These are phyloP conservation scores for Fusarium tjaetaba DNA, from an alignment of 2,329 filamentous ascomycete genomes.

Conservation along the genomic window DNA sequence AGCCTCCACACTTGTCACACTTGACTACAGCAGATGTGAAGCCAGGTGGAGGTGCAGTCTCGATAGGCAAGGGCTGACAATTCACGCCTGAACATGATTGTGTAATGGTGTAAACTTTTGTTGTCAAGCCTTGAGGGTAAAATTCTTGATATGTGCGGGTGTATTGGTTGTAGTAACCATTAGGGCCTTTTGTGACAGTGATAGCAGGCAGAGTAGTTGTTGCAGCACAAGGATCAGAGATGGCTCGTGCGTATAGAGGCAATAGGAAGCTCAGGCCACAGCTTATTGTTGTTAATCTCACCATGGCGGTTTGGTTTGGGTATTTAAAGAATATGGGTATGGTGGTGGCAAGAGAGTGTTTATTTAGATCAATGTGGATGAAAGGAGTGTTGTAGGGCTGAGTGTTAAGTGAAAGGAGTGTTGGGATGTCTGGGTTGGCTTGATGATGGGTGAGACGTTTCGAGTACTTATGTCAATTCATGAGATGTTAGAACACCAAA, in stretches of 20 bases:
- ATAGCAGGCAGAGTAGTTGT: not conserved
- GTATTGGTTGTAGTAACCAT: not conserved
- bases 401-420: not conserved
- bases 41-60: constrained; percentile 8
- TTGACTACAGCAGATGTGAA: constrained; percentile 11
- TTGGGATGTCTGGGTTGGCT: not conserved
- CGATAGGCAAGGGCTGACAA: not conserved
- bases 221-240: not conserved
- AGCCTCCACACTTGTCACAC: not conserved
- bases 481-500: rapidly evolving
- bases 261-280: not conserved
- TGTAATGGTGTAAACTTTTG: constrained; percentile 1
- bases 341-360: not conserved
- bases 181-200: not conserved
- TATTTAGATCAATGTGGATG: rapidly evolving
- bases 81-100: constrained; percentile 1
- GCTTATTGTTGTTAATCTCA: not conserved
- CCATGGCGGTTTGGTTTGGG: not conserved
- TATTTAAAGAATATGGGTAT: not conserved
- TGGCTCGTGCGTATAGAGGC: not conserved
- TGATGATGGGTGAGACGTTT: not conserved
- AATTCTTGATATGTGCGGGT: constrained; percentile 16
- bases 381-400: not conserved
- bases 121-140: not conserved
- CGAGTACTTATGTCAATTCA: not conserved